A percentile compares a stretch with the other conserved stretches of the same genome.
Conservation (phyloP, 2,329 filamentous ascomycete species). For the Ceratocystis huliohia region DNA sequence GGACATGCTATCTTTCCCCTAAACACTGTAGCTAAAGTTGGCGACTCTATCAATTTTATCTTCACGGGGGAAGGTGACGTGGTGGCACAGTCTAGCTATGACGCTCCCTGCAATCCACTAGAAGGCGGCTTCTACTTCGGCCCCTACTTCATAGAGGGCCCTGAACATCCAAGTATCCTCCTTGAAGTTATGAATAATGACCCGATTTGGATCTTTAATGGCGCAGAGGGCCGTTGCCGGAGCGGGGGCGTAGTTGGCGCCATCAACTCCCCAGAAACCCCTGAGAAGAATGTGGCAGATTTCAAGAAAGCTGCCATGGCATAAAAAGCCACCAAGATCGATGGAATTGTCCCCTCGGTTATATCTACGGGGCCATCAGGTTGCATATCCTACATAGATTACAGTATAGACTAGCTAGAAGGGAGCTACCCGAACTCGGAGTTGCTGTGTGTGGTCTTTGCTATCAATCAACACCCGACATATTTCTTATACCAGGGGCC, state of each 20-base stretch:
- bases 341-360: too few species aligned
- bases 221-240: slow-evolving; percentile 23
- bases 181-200: slow-evolving; percentile 22
- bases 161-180: slow-evolving; percentile 28
- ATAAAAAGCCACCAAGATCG: too few species aligned
- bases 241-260: slow-evolving; percentile 21
- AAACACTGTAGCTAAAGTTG: slow-evolving; percentile 36
- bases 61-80: slow-evolving; percentile 41
- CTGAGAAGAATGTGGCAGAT: rapidly evolving
- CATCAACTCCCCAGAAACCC: slow-evolving; percentile 24
- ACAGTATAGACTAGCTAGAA: too few species aligned
- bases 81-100: slow-evolving; percentile 34
- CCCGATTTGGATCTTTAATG: slow-evolving; percentile 1
- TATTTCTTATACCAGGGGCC: too few species aligned
- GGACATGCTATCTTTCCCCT: slow-evolving; percentile 34
- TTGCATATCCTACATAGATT: too few species aligned
- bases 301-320: background rate
- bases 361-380: too few species aligned
- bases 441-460: too few species aligned
- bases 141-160: too few species aligned
- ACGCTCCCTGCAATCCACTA: slow-evolving; percentile 29
- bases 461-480: too few species aligned
- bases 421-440: too few species aligned
- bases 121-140: background rate
- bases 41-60: slow-evolving; percentile 43